Percentiles rank a stretch among this genome's conserved stretches.
Conservation (phyloP, 169 alveolate genomes). For the Eimeria maxima region DNA sequence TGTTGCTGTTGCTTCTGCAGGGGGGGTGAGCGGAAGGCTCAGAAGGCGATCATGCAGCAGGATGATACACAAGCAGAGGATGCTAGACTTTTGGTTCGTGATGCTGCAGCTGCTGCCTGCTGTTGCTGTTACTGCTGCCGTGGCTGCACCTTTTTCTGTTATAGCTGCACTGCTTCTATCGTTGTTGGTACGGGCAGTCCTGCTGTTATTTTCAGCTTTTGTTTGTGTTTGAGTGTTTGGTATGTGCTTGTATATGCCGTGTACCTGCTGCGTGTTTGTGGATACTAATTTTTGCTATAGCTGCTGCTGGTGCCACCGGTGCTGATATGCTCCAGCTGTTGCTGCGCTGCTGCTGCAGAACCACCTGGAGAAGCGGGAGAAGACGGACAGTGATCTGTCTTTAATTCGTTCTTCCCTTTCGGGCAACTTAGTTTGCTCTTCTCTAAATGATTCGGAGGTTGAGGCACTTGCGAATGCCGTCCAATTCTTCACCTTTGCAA, state of each 20-base stretch:
- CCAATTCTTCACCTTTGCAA: conserved; percentile 91
- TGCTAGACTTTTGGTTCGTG: neutral
- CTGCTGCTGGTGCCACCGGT: neutral
- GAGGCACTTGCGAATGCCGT: conserved; percentile 93
- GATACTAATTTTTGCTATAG: neutral
- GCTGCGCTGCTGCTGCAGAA: conserved; percentile 66
- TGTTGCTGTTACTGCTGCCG: conserved; percentile 6
- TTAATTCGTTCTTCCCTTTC: conserved; percentile 90
- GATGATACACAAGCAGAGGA: conserved; percentile 68
- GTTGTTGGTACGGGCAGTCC: neutral
- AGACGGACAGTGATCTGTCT: conserved; percentile 87
- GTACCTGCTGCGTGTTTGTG: neutral
- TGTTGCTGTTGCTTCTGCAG: conserved; percentile 70
- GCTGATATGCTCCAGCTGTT: conserved; percentile 9
- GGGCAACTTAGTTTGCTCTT: conserved; percentile 91
- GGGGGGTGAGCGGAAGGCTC: conserved; percentile 58
- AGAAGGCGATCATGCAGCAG: conserved; percentile 68
- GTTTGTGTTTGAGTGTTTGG: too few species aligned
- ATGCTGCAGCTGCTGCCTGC: conserved; percentile 41
- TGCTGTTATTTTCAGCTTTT: neutral
- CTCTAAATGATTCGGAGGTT: conserved; percentile 93
- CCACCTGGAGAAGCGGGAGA: conserved; percentile 66
- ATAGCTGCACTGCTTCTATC: neutral
- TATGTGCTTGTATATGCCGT: too few species aligned
- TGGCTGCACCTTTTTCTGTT: neutral